Evolutionary conservation across 2,329 filamentous ascomycete genomes (phyloP), one percentile per base, ranked within the genome.

Genomic region (Beauveria scarabaeidicola): DNA sequence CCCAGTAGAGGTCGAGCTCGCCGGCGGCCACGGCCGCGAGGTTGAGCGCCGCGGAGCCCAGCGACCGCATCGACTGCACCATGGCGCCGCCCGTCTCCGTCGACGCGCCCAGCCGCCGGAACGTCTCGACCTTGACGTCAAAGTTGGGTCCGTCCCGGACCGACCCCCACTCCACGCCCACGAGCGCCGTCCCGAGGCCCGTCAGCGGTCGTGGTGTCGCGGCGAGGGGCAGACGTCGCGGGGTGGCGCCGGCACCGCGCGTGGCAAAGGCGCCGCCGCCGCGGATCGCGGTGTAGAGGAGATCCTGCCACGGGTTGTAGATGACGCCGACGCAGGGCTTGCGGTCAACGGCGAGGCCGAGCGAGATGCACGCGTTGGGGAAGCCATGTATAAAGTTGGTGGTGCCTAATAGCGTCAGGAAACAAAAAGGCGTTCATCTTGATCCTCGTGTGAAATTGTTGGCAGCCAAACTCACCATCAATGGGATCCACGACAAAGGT

Each of bases 401-500:
- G 7, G 84, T 91, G 55, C 73, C 69, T 71, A 17, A 17, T 25
- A 13, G 3, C 15, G 15, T 4, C 21, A 27, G 32, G n/a, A 21
- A 11, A 21, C 3, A 17, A 50, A 7, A 47, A 47, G 9, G 23
- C 1, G 3, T 1, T 25, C 21, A 9, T 11, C 5, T 47, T 8
- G 1, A 5, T 25, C 21, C 23, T 21, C 5, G 23, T n/a, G 29
- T 13, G 7, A 23, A n/a, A 9, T 32, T 10, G 7, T 6, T 13
- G 8, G 5, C n/a, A 44, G 10, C n/a, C 11, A 5, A 44, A 27
- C 55, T 51, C 25, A 68, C 88, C 89, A 74, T 93, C 89, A 66
- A 93, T 91, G 48, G 89, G 89, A 70, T 93, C 89, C 64, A 89
- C 86, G 68, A 92, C 82, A 74, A 92, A 92, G 47, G 89, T 93